Conservation (phyloP, 75 land plant genomes). For the Sequoiadendron giganteum region DNA sequence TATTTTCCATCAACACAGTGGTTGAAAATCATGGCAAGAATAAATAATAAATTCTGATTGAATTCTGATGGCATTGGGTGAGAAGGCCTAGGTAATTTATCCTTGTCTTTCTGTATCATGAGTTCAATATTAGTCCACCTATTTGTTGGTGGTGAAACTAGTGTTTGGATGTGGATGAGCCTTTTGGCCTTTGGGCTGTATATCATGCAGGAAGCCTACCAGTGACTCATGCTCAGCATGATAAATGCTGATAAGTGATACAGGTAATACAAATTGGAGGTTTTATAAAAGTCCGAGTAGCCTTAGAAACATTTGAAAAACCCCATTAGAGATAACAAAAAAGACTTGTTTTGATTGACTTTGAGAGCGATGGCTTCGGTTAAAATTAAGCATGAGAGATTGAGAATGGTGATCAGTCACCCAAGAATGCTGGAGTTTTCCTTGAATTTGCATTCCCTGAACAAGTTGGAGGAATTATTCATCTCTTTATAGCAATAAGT, state of each 20-base stretch:
- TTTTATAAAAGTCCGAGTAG: neutral
- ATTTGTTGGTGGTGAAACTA: neutral
- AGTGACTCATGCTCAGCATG: no score
- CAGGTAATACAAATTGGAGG: no score
- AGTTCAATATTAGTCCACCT: neutral
- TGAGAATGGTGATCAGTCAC: neutral
- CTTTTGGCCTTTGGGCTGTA: no score
- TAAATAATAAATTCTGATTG: neutral
- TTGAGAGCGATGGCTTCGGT: neutral
- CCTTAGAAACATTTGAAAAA: neutral
- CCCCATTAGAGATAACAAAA: no score
- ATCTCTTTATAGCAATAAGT: neutral
- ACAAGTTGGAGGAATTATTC: neutral
- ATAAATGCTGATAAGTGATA: no score
- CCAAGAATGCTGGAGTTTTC: neutral
- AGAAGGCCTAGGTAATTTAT: neutral
- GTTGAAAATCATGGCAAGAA: neutral
- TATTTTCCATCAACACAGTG: neutral
- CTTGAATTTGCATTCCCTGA: neutral
- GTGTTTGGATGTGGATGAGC: neutral
- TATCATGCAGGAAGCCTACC: no score
- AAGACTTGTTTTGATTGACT: no score
- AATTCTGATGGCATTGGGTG: neutral
- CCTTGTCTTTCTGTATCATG: neutral
- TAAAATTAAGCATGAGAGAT: neutral